Evolutionary conservation across 768 basidiomycete species (phyloP).

Genomic region (Sporobolomyces phaffii): DNA sequence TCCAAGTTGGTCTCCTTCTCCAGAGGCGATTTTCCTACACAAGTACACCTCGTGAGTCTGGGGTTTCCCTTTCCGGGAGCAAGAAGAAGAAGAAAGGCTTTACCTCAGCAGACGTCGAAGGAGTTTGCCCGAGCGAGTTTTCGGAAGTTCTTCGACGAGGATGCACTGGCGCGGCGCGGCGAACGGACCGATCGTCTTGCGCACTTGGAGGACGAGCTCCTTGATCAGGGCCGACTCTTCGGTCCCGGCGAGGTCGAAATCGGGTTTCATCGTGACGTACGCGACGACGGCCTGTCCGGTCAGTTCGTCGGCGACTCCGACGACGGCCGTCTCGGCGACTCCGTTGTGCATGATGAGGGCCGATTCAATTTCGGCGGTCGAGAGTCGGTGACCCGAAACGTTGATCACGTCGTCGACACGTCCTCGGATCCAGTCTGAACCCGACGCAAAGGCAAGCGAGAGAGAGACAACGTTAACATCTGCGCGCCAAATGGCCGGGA

Average conservation of each 20-base stretch:
- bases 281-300: constrained; percentile 91
- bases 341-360: constrained; percentile 90
- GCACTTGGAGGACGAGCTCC: constrained; percentile 87
- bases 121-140: constrained; percentile 94
- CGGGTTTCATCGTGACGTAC: constrained; percentile 90
- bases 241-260: constrained; percentile 67
- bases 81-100: neutral
- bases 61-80: constrained; percentile 43
- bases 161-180: constrained; percentile 61
- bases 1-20: constrained; percentile 90
- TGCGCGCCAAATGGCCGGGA: neutral
- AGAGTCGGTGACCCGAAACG: constrained; percentile 92
- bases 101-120: constrained; percentile 78
- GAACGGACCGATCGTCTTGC: constrained; percentile 96
- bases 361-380: constrained; percentile 96
- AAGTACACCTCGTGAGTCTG: too few species aligned
- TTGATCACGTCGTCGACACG: constrained; percentile 90
- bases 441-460: neutral
- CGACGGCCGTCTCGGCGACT: constrained; percentile 92
- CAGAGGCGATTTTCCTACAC: constrained; percentile 93
- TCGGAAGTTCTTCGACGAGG: constrained; percentile 76
- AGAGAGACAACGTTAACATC: too few species aligned
- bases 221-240: constrained; percentile 69
- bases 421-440: constrained; percentile 78
- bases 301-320: constrained; percentile 71